Evolutionary conservation across 352 stramenopile genomes (phyloP), one percentile per base, ranked within the genome.

Genomic region (Pythium graminicola): DNA sequence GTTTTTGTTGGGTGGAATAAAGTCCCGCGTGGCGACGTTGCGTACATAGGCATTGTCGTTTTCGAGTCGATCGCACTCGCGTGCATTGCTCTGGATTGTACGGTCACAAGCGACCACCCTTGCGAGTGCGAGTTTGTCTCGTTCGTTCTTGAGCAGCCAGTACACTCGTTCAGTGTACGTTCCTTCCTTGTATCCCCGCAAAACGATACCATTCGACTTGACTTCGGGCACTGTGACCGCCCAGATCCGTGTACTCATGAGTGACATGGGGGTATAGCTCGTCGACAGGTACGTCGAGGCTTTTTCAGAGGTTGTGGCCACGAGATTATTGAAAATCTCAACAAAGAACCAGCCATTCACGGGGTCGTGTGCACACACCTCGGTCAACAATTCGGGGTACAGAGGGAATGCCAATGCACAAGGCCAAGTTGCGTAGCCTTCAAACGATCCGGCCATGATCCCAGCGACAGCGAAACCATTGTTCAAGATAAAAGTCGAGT

Each of bases 271-370:
- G 14, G 57, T 55, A 50, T 58, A 64, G 14, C 0, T 9, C 5
- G 50, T 43, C 43, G 57, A 57, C 13, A 64, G 35, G 19, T 55
- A 64, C 20, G 49, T 64, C 31, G 48, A 57, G 3, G 49, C 57
- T 29, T 64, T 57, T 36, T 64, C 49, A 6, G 57, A 64, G 14
- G 57, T 59, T 35, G 57, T 64, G 16, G 57, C 57, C 36, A 64
- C 57, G 24, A 52, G 48, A 27, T 64, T 64, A 43, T 64, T 58
- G 36, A 48, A 64, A 36, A 64, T 44, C 28, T 64, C 17, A 23
- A 64, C 33, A 1, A 26, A 26, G 23, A 64, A 55, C 57, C 57
- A 64, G 16, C 26, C 33, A 23, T 41, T 24, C 19, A 43, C 32
- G 3, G 33, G 23, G 16, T 44, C 31, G 28, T 48, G 14, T 7